These are phyloP conservation scores for Obelidium mucronatum DNA, from an alignment of 192 early-diverging fungal genomes.

Conservation along the genomic window DNA sequence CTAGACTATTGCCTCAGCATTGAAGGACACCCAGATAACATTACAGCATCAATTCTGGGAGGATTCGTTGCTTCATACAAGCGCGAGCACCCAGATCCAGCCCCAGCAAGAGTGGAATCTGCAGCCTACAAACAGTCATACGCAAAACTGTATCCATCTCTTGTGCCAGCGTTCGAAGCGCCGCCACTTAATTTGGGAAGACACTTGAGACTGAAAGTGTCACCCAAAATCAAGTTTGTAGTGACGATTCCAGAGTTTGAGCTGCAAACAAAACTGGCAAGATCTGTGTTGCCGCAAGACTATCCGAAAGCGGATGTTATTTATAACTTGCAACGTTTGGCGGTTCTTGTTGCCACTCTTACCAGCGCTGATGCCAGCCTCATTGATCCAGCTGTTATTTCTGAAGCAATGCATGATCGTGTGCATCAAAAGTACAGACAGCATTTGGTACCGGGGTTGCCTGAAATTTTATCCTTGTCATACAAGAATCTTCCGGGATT, in stretches of 20 bases:
- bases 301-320: slow-evolving; percentile 88
- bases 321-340: slow-evolving; percentile 93
- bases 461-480: slow-evolving; percentile 80
- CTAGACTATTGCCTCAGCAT: slow-evolving; percentile 92
- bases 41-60: slow-evolving; percentile 91
- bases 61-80: slow-evolving; percentile 93
- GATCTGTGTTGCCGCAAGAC: slow-evolving; percentile 78
- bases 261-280: slow-evolving; percentile 89
- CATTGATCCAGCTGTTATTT: slow-evolving; percentile 72
- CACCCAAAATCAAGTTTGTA: slow-evolving; percentile 43
- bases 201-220: slow-evolving; percentile 42
- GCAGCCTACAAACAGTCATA: slow-evolving; percentile 38
- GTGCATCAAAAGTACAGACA: slow-evolving; percentile 97
- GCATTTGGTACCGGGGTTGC: slow-evolving; percentile 92
- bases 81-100: slow-evolving; percentile 46
- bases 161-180: background rate
- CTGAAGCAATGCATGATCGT: slow-evolving; percentile 93
- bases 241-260: slow-evolving; percentile 84
- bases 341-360: slow-evolving; percentile 88
- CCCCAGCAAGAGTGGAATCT: background rate
- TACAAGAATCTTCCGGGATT: slow-evolving; percentile 82
- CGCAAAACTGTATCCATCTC: background rate
- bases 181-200: slow-evolving; percentile 32
- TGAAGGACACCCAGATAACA: slow-evolving; percentile 98
- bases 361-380: slow-evolving; percentile 50